A percentile compares a stretch with the other conserved stretches of the same genome.
These are phyloP conservation scores for Metschnikowia cerradonensis DNA, from an alignment of 805 yeast species.

Conservation along the genomic window DNA sequence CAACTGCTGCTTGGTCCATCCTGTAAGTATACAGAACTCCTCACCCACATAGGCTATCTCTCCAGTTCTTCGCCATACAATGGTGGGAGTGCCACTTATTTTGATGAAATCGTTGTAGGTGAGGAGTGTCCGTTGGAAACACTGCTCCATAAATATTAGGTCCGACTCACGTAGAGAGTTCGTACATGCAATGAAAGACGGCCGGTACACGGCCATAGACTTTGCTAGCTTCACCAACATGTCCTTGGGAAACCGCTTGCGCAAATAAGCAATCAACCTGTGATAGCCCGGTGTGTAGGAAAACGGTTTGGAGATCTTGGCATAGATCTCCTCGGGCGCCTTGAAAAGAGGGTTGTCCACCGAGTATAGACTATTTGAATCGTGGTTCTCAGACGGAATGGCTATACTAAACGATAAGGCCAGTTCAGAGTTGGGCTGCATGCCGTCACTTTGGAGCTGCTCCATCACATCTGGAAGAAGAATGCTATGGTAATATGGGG, in stretches of 20 bases:
- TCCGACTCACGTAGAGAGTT: slow-evolving; percentile 86
- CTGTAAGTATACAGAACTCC: slow-evolving; percentile 86
- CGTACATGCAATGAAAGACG: slow-evolving; percentile 89
- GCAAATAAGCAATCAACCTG: slow-evolving; percentile 67
- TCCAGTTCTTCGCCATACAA: slow-evolving; percentile 94
- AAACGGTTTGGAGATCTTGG: slow-evolving; percentile 69
- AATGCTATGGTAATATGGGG: slow-evolving; percentile 34
- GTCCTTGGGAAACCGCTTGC: slow-evolving; percentile 62
- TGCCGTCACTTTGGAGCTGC: slow-evolving; percentile 40
- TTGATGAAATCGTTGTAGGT: slow-evolving; percentile 84
- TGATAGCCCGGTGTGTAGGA: slow-evolving; percentile 91
- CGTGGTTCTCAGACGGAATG: slow-evolving; percentile 2
- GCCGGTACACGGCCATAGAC: slow-evolving; percentile 85
- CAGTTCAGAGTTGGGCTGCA: slow-evolving; percentile 42
- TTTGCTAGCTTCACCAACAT: slow-evolving; percentile 79
- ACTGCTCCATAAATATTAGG: slow-evolving; percentile 90
- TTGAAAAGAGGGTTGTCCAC: slow-evolving; percentile 25
- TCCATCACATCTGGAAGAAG: slow-evolving; percentile 60
- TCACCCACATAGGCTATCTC: slow-evolving; percentile 94
- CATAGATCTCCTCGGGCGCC: slow-evolving; percentile 78
- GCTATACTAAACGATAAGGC: slow-evolving; percentile 47
- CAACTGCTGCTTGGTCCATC: slow-evolving; percentile 76
- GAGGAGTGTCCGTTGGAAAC: slow-evolving; percentile 85
- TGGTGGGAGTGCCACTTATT: slow-evolving; percentile 88
- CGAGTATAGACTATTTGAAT: neutral